Evolutionary conservation across 371 early-diverging fungal species (phyloP).

Genomic region (Smittium mucronatum): DNA sequence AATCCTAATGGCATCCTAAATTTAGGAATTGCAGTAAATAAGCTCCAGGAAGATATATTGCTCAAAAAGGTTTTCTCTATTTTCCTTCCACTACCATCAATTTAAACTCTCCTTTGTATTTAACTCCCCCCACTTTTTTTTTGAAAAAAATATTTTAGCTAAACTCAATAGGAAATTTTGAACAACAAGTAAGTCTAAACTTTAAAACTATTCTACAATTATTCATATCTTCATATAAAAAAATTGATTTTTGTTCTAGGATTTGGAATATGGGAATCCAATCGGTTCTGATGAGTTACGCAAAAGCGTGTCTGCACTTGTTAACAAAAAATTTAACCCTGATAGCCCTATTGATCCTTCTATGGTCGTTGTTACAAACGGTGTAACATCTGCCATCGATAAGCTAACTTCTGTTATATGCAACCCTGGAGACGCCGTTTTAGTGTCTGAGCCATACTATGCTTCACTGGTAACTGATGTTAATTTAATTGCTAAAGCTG

Average conservation of each 20-base stretch:
- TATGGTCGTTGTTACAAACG: slow-evolving; percentile 46
- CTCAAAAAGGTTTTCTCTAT: background rate
- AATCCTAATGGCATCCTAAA: slow-evolving; percentile 7
- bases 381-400: slow-evolving; percentile 52
- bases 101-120: background rate
- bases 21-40: slow-evolving; percentile 6
- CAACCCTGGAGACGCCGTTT: slow-evolving; percentile 56
- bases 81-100: too few relatives aligned
- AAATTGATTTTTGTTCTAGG: slow-evolving; percentile 8
- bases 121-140: background rate
- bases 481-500: slow-evolving; percentile 35
- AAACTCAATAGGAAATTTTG: background rate
- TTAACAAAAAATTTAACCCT: slow-evolving; percentile 45
- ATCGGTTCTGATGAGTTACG: slow-evolving; percentile 43
- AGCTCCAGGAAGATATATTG: slow-evolving; percentile 4
- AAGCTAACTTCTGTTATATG: slow-evolving; percentile 44
- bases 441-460: slow-evolving; percentile 60
- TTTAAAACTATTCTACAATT: background rate
- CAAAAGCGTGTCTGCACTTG: slow-evolving; percentile 30
- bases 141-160: background rate
- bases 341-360: slow-evolving; percentile 28
- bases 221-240: background rate
- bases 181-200: background rate
- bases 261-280: slow-evolving; percentile 28
- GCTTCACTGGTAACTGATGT: slow-evolving; percentile 56